Evolutionary conservation across 768 basidiomycete genomes (phyloP).

Genomic region (Paxillus rubicundulus): DNA sequence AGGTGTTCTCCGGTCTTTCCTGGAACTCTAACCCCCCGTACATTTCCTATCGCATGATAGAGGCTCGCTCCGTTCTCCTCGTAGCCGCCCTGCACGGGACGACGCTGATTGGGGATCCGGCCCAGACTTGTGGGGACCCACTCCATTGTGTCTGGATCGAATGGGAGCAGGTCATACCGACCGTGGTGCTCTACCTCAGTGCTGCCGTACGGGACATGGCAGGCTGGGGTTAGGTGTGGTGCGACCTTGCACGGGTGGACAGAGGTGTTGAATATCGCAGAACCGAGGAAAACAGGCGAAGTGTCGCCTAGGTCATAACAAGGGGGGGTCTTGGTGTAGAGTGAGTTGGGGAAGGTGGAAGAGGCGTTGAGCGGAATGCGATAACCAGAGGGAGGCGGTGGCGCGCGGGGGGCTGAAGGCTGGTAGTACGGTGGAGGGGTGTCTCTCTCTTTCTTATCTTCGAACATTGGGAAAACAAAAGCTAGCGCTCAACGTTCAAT

Average conservation of each 20-base stretch:
- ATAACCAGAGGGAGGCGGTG: slow-evolving; percentile 60
- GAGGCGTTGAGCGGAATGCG: slow-evolving; percentile 52
- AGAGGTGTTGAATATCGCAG: slow-evolving; percentile 60
- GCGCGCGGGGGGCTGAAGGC: neutral
- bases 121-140: slow-evolving; percentile 65
- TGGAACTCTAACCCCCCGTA: slow-evolving; percentile 58
- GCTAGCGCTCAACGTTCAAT: too few species aligned
- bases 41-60: slow-evolving; percentile 60
- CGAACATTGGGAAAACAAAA: neutral
- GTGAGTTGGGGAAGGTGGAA: slow-evolving; percentile 37
- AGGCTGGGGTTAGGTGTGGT: slow-evolving; percentile 50
- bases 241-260: slow-evolving; percentile 86
- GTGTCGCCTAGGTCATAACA: slow-evolving; percentile 55
- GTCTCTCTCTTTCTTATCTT: slow-evolving; percentile 1
- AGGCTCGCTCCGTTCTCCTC: slow-evolving; percentile 65
- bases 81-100: slow-evolving; percentile 71
- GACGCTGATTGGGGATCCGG: slow-evolving; percentile 51
- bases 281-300: slow-evolving; percentile 68
- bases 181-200: slow-evolving; percentile 58
- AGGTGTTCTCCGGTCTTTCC: slow-evolving; percentile 74
- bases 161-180: slow-evolving; percentile 73
- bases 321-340: slow-evolving; percentile 48
- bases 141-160: slow-evolving; percentile 67
- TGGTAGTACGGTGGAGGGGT: slow-evolving; percentile 24
- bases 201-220: slow-evolving; percentile 63